A percentile compares a stretch with the other conserved stretches of the same genome.
phyloP scores from a whole-genome alignment of 1,139 yeast genomes.

The Casaregolazyma lundiana region DNA sequence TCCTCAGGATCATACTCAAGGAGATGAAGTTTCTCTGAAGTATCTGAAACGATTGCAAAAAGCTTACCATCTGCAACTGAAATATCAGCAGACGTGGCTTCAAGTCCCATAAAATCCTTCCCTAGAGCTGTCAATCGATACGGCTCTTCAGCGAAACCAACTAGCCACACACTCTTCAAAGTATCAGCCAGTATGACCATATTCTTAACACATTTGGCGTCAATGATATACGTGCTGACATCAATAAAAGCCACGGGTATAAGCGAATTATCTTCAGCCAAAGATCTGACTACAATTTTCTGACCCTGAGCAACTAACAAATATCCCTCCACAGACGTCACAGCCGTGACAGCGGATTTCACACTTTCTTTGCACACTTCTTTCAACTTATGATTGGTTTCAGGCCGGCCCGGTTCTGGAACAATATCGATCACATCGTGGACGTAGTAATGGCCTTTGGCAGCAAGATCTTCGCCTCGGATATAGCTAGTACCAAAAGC shows the following conservation, averaged over 20 bases:
- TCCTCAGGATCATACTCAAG: constrained; percentile 92
- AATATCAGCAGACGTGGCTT: constrained; percentile 64
- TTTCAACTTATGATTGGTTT: constrained; percentile 73
- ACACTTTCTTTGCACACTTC: constrained; percentile 71
- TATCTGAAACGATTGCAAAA: constrained; percentile 65
- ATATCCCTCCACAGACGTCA: constrained; percentile 80
- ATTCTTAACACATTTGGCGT: constrained; percentile 79
- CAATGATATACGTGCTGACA: constrained; percentile 72
- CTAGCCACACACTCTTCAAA: constrained; percentile 71
- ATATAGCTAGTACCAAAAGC: constrained; percentile 75
- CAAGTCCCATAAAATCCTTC: constrained; percentile 61
- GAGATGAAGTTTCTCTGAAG: constrained; percentile 63
- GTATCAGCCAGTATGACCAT: constrained; percentile 76
- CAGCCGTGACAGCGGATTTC: constrained; percentile 78
- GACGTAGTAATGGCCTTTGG: constrained; percentile 74
- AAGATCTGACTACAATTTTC: constrained; percentile 68
- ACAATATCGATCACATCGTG: constrained; percentile 77
- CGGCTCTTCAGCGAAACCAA: constrained; percentile 91
- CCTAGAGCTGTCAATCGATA: constrained; percentile 78
- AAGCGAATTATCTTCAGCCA: constrained; percentile 72
- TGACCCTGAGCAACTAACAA: constrained; percentile 86
- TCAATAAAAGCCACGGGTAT: constrained; percentile 94
- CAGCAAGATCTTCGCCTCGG: constrained; percentile 77
- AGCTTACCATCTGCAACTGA: constrained; percentile 66
- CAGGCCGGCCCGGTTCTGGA: constrained; percentile 88